Percentiles rank a stretch among this genome's conserved stretches.
These are phyloP conservation scores for Eutrema salsugineum DNA, from an alignment of 441 rosid genomes.

Conservation along the genomic window DNA sequence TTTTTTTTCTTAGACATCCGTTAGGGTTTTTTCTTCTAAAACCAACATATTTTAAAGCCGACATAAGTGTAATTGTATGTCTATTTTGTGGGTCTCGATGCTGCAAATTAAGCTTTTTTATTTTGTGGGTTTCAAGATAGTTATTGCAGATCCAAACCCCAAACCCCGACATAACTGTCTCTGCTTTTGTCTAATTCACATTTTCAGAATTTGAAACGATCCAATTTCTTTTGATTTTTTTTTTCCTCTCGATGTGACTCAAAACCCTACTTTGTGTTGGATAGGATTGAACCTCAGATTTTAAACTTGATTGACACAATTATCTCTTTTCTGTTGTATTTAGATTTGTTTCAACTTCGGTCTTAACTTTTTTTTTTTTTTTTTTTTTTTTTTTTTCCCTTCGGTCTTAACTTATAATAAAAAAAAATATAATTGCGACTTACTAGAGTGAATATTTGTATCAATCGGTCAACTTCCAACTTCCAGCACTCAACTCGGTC, in stretches of 20 bases:
- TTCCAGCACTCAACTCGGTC: too few species aligned
- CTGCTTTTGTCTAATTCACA: slow-evolving; percentile 4
- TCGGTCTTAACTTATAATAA: too few species aligned
- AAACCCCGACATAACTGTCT: slow-evolving; percentile 16
- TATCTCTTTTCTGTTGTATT: neutral
- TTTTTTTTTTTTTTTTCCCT: too few species aligned
- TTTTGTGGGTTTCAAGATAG: slow-evolving; percentile 18
- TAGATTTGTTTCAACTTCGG: neutral
- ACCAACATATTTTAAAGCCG: slow-evolving; percentile 2
- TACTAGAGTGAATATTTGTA: too few species aligned
- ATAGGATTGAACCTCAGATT: neutral
- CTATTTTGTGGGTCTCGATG: slow-evolving; percentile 29
- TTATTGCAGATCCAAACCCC: slow-evolving; percentile 20
- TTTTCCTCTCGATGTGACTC: neutral
- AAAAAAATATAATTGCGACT: too few species aligned
- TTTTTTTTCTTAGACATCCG: neutral
- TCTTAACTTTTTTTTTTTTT: too few species aligned
- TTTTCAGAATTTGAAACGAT: slow-evolving; percentile 4
- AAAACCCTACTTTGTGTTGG: neutral
- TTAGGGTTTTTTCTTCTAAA: neutral
- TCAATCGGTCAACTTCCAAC: too few species aligned
- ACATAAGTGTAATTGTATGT: slow-evolving; percentile 14
- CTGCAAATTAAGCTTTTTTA: neutral
- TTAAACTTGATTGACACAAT: neutral
- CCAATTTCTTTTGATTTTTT: neutral